Evolutionary conservation across 176 grass and related monocot species (phyloP).

Genomic region (Carex kokanica): DNA sequence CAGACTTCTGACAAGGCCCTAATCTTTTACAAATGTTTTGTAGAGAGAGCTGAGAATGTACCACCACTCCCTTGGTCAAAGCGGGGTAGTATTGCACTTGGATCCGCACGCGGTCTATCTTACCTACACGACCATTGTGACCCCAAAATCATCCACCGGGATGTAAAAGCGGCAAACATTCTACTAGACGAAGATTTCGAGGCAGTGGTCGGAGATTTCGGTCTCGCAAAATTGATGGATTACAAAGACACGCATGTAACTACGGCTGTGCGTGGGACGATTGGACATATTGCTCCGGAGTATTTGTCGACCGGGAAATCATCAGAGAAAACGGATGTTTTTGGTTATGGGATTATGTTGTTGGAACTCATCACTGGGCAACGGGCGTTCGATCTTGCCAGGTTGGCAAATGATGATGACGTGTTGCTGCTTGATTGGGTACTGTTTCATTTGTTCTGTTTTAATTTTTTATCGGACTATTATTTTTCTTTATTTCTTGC

Average conservation of each 20-base stretch:
- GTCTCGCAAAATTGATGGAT: constrained; percentile 75
- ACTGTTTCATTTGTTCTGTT: not conserved
- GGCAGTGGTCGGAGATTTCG: constrained; percentile 74
- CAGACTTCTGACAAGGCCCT: not conserved
- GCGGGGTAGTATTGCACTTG: constrained; percentile 52
- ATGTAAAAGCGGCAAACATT: constrained; percentile 84
- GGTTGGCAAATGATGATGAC: constrained; percentile 69
- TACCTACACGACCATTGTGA: constrained; percentile 86
- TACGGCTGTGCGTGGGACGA: constrained; percentile 63
- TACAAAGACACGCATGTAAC: constrained; percentile 89
- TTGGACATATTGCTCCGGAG: constrained; percentile 73
- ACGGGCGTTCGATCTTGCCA: constrained; percentile 71
- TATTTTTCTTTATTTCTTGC: not conserved
- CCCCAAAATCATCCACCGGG: constrained; percentile 83
- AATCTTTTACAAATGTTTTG: constrained; percentile 6
- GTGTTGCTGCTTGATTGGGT: constrained; percentile 92
- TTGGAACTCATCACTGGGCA: constrained; percentile 80
- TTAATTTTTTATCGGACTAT: not conserved
- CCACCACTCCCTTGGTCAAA: constrained; percentile 57
- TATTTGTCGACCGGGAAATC: constrained; percentile 75
- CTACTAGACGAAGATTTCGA: constrained; percentile 65
- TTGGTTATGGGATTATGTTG: constrained; percentile 80
- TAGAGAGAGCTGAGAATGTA: constrained; percentile 49
- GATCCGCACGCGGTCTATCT: constrained; percentile 63
- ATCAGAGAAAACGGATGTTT: constrained; percentile 72